Conservation (phyloP, 129 eudicot species). For the Flaveria sonorensis region DNA sequence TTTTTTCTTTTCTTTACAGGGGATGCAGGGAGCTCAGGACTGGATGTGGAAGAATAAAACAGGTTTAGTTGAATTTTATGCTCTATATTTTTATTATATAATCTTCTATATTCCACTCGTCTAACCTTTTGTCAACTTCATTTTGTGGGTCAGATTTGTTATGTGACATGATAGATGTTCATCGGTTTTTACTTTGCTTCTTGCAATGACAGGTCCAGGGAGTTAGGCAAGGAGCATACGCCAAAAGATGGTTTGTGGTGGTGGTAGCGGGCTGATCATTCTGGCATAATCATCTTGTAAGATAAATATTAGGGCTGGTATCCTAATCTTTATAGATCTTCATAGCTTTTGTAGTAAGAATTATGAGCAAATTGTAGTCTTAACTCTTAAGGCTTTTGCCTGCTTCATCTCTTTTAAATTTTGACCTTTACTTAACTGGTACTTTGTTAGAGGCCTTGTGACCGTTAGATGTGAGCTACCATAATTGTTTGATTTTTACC, state of each 20-base stretch:
- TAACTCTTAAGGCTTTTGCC: constrained; percentile 20
- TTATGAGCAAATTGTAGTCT: constrained; percentile 22
- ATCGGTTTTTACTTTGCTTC: too few species aligned
- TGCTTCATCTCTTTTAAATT: constrained; percentile 6
- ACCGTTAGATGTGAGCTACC: not conserved
- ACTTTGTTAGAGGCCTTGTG: constrained; percentile 1
- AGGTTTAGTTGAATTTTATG: constrained; percentile 43
- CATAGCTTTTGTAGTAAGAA: constrained; percentile 12
- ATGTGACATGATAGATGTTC: not conserved
- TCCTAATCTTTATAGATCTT: constrained; percentile 1
- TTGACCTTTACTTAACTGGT: constrained; percentile 11
- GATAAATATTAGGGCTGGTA: constrained; percentile 17
- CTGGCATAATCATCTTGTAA: constrained; percentile 15
- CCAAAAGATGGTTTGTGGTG: not conserved
- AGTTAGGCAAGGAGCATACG: constrained; percentile 5
- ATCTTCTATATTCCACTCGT: not conserved
- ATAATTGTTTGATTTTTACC: constrained; percentile 6
- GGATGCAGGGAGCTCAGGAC: constrained; percentile 57
- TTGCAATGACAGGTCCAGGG: constrained; percentile 28
- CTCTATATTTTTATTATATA: not conserved
- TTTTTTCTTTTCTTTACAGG: not conserved
- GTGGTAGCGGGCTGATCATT: not conserved
- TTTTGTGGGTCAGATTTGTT: not conserved
- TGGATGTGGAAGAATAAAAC: constrained; percentile 93
- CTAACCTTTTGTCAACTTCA: not conserved